phyloP scores from a whole-genome alignment of 345 rosid species.

The Brassica incana region DNA sequence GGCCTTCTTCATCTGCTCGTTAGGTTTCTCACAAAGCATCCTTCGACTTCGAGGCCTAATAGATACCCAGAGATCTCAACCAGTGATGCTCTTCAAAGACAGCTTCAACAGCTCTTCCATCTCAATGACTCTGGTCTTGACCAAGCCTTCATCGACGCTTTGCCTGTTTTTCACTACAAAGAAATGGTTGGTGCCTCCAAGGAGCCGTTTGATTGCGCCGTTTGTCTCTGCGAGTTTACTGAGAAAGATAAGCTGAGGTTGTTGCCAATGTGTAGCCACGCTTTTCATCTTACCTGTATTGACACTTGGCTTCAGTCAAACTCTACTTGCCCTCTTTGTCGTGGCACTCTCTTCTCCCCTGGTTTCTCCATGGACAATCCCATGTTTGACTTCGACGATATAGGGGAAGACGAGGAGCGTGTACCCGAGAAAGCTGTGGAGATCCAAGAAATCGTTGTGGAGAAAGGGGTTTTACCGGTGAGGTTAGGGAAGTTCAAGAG shows the following conservation, averaged over 20 bases:
- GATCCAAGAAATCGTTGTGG: conserved; percentile 62
- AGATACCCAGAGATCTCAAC: conserved; percentile 67
- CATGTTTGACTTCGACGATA: conserved; percentile 62
- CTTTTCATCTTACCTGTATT: conserved; percentile 79
- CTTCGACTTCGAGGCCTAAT: conserved; percentile 61
- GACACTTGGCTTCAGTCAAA: conserved; percentile 89
- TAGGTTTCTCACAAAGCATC: conserved; percentile 74
- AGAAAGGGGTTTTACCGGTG: conserved; percentile 67
- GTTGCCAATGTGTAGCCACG: conserved; percentile 86
- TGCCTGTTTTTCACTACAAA: conserved; percentile 78
- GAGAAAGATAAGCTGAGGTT: conserved; percentile 82
- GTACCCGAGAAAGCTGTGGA: conserved; percentile 52
- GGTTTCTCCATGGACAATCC: conserved; percentile 74
- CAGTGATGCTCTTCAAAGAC: conserved; percentile 81
- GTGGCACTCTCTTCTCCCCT: conserved; percentile 67
- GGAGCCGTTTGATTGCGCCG: conserved; percentile 89
- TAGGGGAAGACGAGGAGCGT: conserved; percentile 61
- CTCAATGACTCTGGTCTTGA: conserved; percentile 88
- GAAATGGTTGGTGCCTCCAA: conserved; percentile 63
- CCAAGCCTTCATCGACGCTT: conserved; percentile 86
- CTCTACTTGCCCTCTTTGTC: conserved; percentile 81
- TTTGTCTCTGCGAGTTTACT: conserved; percentile 79
- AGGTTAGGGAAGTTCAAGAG: conserved; percentile 78
- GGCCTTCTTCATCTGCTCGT: conserved; percentile 83
- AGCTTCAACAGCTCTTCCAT: conserved; percentile 85